phyloP scores from a whole-genome alignment of 768 basidiomycete species.

The Hirschioporus abietinus region DNA sequence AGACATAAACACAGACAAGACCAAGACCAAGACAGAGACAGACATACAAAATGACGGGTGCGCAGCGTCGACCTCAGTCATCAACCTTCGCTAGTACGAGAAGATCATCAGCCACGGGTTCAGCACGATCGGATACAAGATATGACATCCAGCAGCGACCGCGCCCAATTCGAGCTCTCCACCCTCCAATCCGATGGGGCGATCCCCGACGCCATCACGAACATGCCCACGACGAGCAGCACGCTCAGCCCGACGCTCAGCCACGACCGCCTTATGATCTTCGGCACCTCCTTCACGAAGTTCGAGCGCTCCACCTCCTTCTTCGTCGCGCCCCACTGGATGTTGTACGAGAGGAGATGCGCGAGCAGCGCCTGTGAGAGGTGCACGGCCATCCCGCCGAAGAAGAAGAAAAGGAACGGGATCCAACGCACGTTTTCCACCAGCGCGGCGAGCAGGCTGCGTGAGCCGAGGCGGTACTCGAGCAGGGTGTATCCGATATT shows the following conservation, averaged over 20 bases:
- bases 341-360: constrained; percentile 54
- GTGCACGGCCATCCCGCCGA: constrained; percentile 52
- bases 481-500: constrained; percentile 64
- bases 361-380: constrained; percentile 47
- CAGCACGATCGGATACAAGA: constrained; percentile 49
- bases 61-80: no score
- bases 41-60: not conserved
- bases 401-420: constrained; percentile 72
- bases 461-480: constrained; percentile 63
- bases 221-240: constrained; percentile 44
- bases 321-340: constrained; percentile 53
- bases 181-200: constrained; percentile 66
- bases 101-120: constrained; percentile 91
- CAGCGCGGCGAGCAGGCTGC: constrained; percentile 42
- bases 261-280: constrained; percentile 78
- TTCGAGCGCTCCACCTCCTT: constrained; percentile 88
- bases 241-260: constrained; percentile 54
- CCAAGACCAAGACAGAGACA: not conserved
- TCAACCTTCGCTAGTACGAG: constrained; percentile 38
- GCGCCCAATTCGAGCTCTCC: constrained; percentile 58
- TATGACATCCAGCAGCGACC: constrained; percentile 20
- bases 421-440: constrained; percentile 59
- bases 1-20: no score
- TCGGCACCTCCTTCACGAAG: constrained; percentile 87
- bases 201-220: constrained; percentile 40